These are phyloP conservation scores for Neocallimastix lanati DNA, from an alignment of 192 early-diverging fungal species.

Conservation along the genomic window DNA sequence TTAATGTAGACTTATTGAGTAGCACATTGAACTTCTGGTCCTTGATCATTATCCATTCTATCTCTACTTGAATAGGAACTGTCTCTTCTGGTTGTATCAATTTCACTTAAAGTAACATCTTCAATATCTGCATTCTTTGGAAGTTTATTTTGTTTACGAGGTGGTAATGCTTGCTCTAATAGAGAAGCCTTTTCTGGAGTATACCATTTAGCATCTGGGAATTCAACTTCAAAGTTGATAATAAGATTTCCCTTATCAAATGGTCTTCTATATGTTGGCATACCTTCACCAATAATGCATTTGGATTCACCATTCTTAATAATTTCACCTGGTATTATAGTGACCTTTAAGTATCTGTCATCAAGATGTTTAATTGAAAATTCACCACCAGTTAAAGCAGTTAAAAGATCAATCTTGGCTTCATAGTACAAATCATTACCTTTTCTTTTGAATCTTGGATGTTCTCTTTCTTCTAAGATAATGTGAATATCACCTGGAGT, in stretches of 20 bases:
- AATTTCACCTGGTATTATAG: conserved; percentile 81
- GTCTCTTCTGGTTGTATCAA: conserved; percentile 54
- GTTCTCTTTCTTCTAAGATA: conserved; percentile 86
- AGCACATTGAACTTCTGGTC: conserved; percentile 81
- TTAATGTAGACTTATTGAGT: conserved; percentile 68
- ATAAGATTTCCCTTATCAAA: conserved; percentile 80
- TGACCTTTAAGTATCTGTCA: conserved; percentile 69
- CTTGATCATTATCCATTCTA: conserved; percentile 52
- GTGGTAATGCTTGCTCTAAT: conserved; percentile 68
- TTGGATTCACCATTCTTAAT: conserved; percentile 84
- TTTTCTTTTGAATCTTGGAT: conserved; percentile 80
- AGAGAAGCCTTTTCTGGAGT: conserved; percentile 42
- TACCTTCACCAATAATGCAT: conserved; percentile 75
- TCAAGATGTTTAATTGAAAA: conserved; percentile 85
- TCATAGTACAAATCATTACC: conserved; percentile 84
- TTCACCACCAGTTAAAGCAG: conserved; percentile 91
- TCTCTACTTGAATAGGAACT: conserved; percentile 23
- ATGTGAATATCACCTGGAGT: conserved; percentile 95
- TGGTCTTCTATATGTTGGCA: conserved; percentile 67
- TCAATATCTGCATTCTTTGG: conserved; percentile 46
- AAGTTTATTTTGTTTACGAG: conserved; percentile 28
- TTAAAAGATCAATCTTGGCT: conserved; percentile 83
- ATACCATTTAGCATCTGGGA: conserved; percentile 74
- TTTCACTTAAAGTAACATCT: conserved; percentile 59
- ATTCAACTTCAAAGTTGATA: conserved; percentile 80